A percentile compares a stretch with the other conserved stretches of the same genome.
Conservation (phyloP, 345 rosid genomes). For the Eucalyptus rudis region DNA sequence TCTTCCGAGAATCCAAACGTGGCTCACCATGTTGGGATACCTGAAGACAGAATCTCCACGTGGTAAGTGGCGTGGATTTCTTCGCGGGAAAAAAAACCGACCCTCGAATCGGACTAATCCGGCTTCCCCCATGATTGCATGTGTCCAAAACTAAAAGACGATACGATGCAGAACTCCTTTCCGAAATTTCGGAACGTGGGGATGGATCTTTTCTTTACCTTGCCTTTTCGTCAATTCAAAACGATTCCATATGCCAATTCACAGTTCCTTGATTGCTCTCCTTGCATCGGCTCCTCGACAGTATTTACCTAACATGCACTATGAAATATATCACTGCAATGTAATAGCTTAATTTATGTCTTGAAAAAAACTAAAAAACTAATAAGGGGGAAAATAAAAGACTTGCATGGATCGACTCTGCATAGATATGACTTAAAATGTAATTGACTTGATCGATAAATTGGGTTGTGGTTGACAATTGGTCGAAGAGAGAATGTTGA, state of each 20-base stretch:
- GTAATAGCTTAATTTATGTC: neutral
- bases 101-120: neutral
- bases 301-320: neutral
- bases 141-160: neutral
- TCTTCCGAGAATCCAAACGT: neutral
- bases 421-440: accelerated
- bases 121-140: neutral
- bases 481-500: neutral
- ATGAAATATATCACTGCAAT: accelerated
- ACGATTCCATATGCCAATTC: neutral
- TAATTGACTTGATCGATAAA: neutral
- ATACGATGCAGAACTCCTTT: neutral
- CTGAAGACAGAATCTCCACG: neutral
- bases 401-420: neutral
- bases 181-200: neutral
- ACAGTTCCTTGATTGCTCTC: neutral
- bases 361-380: neutral
- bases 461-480: too few relatives aligned
- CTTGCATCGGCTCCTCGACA: neutral
- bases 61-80: neutral
- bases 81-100: neutral
- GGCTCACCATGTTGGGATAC: neutral
- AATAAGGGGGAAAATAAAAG: accelerated
- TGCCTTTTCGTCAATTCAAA: neutral
- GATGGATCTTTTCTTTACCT: neutral